Conservation (phyloP, 1,284 basidiomycete genomes). For the Farysia itapuensis region DNA sequence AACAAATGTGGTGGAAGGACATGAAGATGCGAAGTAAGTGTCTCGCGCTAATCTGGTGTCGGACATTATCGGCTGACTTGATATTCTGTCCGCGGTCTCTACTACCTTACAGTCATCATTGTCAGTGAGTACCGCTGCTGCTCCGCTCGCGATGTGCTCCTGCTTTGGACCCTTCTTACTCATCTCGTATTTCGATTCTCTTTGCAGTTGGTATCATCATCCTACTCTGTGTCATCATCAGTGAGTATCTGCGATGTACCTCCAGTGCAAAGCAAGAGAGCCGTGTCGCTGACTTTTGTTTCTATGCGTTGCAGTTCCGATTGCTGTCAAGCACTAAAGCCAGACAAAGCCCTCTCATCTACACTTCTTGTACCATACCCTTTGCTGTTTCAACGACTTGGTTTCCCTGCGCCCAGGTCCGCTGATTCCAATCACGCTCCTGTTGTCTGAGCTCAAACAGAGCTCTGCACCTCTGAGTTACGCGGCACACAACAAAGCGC, state of each 20-base stretch:
- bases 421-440: too few species aligned
- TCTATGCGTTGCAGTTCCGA: constrained; percentile 47
- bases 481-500: too few species aligned
- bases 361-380: too few species aligned
- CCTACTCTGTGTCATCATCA: constrained; percentile 58
- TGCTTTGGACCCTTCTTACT: too few species aligned
- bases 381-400: too few species aligned
- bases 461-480: too few species aligned
- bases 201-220: constrained; percentile 53
- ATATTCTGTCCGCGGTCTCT: not conserved
- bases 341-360: not conserved
- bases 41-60: not conserved
- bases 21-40: constrained; percentile 42
- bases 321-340: constrained; percentile 44
- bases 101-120: constrained; percentile 10
- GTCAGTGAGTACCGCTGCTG: constrained; percentile 3
- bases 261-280: too few species aligned
- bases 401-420: too few species aligned
- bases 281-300: too few species aligned
- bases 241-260: constrained; percentile 41
- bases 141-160: too few species aligned
- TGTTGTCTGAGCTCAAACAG: too few species aligned
- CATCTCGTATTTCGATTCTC: not conserved
- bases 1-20: constrained; percentile 71
- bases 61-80: not conserved